Evolutionary conservation across 2,329 filamentous ascomycete genomes (phyloP), one percentile per base, ranked within the genome.

Genomic region (Hyphodiscus sp.): DNA sequence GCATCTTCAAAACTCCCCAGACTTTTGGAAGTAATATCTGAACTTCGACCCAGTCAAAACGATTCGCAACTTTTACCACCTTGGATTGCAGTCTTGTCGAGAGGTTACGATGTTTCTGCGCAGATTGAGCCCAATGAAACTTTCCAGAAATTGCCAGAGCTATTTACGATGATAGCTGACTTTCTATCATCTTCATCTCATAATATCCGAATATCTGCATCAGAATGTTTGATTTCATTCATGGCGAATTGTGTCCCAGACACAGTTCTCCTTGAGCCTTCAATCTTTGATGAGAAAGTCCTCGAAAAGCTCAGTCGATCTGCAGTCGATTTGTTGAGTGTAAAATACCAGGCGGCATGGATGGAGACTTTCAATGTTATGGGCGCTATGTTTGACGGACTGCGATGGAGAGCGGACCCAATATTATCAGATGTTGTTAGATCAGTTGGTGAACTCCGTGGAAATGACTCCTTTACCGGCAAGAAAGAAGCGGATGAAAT

Each of bases 401-500:
- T 96, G 55, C 83, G 87, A 62, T 97, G 92, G 92, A 85, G 85
- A 55, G 84, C 91, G 2, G 80, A 86, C 62, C 90, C 91, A 6
- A 85, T 91, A 56, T 76, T 97, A 58, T 76, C 83, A 46, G 84
- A 85, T 51, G 81, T 94, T 45, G 82, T 91, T 57, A 87, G 84
- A 67, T 85, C 81, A 1, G 78, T 99, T 53, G 94, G 94, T 42
- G 91, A 96, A 58, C 79, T 99, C 51, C 86, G 94, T 55, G 83
- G 86, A 56, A 95, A 90, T 63, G 85, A 94, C 20, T 87, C 90
- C 0, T 99, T 99, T 71, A 79, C 86, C 53, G 90, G 90, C 50
- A 99, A 97, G 75, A 95, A 95, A 70, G 88, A 97, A 67, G 92
- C 92, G 1, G 94, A 99, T 64, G 83, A 87, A 52, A 87, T 99